Evolutionary conservation across 179 eudicot species (phyloP).

Genomic region (Actinidia polygama): DNA sequence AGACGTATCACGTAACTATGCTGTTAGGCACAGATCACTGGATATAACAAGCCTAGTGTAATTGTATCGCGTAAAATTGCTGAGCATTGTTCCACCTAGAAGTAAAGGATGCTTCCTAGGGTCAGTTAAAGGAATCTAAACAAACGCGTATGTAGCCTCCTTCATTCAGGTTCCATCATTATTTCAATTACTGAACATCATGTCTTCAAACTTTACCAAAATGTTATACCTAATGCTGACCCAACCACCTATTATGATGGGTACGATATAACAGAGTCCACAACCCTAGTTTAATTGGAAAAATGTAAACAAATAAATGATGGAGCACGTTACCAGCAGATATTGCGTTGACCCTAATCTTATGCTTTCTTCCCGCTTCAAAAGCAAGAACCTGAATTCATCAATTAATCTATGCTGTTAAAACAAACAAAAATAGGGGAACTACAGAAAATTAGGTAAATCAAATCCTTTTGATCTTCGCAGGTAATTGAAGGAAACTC

Average conservation of each 20-base stretch:
- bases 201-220: neutral
- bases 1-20: too few relatives aligned
- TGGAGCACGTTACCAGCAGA: slow-evolving; percentile 71
- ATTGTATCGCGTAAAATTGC: neutral
- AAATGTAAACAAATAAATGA: neutral
- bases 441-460: neutral
- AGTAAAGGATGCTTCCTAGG: neutral
- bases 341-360: slow-evolving; percentile 89
- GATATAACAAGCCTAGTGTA: neutral
- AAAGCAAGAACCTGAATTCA: slow-evolving; percentile 82
- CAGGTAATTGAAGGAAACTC: slow-evolving; percentile 19
- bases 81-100: neutral
- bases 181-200: neutral
- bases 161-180: neutral
- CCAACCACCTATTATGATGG: too few relatives aligned
- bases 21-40: neutral
- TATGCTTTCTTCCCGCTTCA: slow-evolving; percentile 93
- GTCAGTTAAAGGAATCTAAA: neutral
- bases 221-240: neutral
- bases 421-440: neutral
- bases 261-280: neutral
- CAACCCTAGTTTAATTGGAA: neutral
- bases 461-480: neutral
- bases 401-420: neutral
- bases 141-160: neutral